Conservation (phyloP, 495 filamentous ascomycete species). For the Lasiosphaeria miniovina region DNA sequence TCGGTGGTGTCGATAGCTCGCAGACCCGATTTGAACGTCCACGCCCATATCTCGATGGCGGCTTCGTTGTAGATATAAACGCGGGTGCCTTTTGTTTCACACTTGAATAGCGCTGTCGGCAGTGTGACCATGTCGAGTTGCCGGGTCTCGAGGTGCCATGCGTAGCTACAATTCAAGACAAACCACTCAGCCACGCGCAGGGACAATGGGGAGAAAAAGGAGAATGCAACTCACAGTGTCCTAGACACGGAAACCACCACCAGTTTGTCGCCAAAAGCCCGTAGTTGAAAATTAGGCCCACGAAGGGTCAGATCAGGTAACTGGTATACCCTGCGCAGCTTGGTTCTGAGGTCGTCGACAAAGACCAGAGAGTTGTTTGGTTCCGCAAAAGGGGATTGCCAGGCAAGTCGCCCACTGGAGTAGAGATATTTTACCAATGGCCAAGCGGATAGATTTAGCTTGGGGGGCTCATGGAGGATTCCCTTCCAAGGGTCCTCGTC, state of each 20-base stretch:
- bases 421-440: slow-evolving; percentile 11
- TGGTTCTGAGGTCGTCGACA: slow-evolving; percentile 29
- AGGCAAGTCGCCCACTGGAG: slow-evolving; percentile 32
- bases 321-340: slow-evolving; percentile 27
- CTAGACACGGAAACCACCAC: slow-evolving; percentile 20
- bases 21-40: slow-evolving; percentile 5
- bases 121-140: slow-evolving; percentile 1
- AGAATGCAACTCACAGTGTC: slow-evolving; percentile 24
- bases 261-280: slow-evolving; percentile 30
- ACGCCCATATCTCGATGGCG: slow-evolving; percentile 1
- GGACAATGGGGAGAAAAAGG: not conserved
- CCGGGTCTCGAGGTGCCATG: slow-evolving; percentile 16
- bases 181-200: not conserved
- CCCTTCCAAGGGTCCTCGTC: not conserved
- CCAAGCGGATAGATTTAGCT: not conserved
- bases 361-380: slow-evolving; percentile 2
- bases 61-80: not conserved
- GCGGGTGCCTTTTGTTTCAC: not conserved
- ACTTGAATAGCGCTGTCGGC: not conserved
- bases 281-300: slow-evolving; percentile 6
- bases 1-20: slow-evolving; percentile 6
- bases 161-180: slow-evolving; percentile 5
- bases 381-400: slow-evolving; percentile 4
- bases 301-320: slow-evolving; percentile 16
- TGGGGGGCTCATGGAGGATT: not conserved